Percentiles rank a stretch among this genome's conserved stretches.
Conservation (phyloP, 2,329 filamentous ascomycete species). For the Raffaelea arxii region DNA sequence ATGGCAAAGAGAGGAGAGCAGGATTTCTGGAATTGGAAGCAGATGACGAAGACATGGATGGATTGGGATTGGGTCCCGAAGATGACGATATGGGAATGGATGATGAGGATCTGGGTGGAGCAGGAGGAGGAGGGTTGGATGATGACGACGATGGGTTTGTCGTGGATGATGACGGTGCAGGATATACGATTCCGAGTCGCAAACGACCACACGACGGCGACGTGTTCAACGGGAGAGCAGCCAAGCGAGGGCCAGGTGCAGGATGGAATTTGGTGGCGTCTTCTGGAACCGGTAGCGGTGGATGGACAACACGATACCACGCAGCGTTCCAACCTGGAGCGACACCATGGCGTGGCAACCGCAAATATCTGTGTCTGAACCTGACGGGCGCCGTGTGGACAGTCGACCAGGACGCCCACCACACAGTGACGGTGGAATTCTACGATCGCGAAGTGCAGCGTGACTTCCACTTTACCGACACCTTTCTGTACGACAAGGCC, state of each 20-base stretch:
- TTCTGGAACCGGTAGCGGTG: neutral
- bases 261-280: too few relatives aligned
- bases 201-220: conserved; percentile 45
- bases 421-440: conserved; percentile 95
- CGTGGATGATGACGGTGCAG: conserved; percentile 88
- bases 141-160: conserved; percentile 71
- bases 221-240: conserved; percentile 26
- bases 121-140: conserved; percentile 35
- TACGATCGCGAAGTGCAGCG: conserved; percentile 88
- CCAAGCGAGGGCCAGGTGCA: conserved; percentile 36
- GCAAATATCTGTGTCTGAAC: conserved; percentile 89
- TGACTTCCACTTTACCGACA: conserved; percentile 96
- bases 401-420: conserved; percentile 83
- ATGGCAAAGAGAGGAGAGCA: too few relatives aligned
- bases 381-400: conserved; percentile 94
- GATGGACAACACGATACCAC: conserved; percentile 57
- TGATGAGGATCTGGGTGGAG: conserved; percentile 12
- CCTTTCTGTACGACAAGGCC: conserved; percentile 91
- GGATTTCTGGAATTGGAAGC: conserved; percentile 6
- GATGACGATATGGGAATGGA: conserved; percentile 44
- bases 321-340: conserved; percentile 86
- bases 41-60: conserved; percentile 2
- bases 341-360: conserved; percentile 90
- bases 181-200: conserved; percentile 52
- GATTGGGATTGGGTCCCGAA: conserved; percentile 26